Conservation (phyloP, 768 basidiomycete species). For the Leccinum pellstonianum region DNA sequence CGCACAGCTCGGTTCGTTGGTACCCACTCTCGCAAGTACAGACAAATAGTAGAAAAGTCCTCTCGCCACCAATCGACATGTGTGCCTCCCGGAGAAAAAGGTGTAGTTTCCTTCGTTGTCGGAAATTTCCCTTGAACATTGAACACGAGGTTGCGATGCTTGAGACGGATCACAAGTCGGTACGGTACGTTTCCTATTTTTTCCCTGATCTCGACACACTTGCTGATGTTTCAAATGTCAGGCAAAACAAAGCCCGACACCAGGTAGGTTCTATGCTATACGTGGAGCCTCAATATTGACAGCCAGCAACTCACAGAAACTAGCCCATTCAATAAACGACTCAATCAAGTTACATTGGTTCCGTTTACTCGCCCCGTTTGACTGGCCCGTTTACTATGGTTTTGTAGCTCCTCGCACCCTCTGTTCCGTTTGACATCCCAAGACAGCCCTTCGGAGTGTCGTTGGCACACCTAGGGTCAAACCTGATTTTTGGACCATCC, state of each 20-base stretch:
- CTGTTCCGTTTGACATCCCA: constrained; percentile 56
- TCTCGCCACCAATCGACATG: too few relatives aligned
- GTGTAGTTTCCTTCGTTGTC: constrained; percentile 56
- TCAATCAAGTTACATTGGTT: constrained; percentile 53
- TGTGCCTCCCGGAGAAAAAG: constrained; percentile 20
- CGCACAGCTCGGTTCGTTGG: too few relatives aligned
- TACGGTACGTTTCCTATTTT: constrained; percentile 61
- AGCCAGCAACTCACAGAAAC: constrained; percentile 70
- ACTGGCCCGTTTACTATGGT: background rate
- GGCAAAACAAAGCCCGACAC: constrained; percentile 57
- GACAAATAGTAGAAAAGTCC: too few relatives aligned
- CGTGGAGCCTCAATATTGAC: constrained; percentile 58
- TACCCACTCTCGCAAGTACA: too few relatives aligned
- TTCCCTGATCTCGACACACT: background rate
- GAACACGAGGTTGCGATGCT: constrained; percentile 75
- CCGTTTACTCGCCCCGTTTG: too few relatives aligned
- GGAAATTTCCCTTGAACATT: constrained; percentile 55
- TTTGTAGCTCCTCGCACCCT: constrained; percentile 63
- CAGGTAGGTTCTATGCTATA: constrained; percentile 78
- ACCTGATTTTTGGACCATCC: constrained; percentile 76
- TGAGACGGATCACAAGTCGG: constrained; percentile 83
- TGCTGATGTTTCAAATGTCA: constrained; percentile 29
- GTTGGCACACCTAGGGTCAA: constrained; percentile 76
- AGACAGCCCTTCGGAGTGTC: constrained; percentile 61
- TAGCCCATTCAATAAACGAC: constrained; percentile 47